These are phyloP conservation scores for Colletotrichum truncatum DNA, from an alignment of 2,329 filamentous ascomycete species.

Conservation along the genomic window DNA sequence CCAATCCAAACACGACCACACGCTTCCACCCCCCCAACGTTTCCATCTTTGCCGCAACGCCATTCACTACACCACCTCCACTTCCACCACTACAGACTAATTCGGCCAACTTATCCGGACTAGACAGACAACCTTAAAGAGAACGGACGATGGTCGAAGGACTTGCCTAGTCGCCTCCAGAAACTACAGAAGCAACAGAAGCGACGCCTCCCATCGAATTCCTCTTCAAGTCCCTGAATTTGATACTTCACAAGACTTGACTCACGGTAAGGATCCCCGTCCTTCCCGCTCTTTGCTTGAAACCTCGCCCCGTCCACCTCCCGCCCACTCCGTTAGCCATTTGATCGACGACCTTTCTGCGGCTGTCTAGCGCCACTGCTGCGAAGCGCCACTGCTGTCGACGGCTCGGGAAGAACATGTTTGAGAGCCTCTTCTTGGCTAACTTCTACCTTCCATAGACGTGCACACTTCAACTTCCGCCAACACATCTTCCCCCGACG, in stretches of 20 bases:
- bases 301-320: conserved; percentile 8
- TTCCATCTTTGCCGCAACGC: conserved; percentile 13
- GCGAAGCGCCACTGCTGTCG: neutral
- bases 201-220: conserved; percentile 31
- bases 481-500: neutral
- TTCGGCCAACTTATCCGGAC: conserved; percentile 5
- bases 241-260: conserved; percentile 43
- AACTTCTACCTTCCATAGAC: conserved; percentile 1
- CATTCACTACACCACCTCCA: neutral
- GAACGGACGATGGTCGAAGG: conserved; percentile 30
- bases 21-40: neutral
- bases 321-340: neutral
- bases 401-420: neutral
- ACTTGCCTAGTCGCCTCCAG: conserved; percentile 43
- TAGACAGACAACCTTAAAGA: neutral
- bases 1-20: conserved; percentile 12
- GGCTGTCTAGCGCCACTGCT: neutral
- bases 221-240: conserved; percentile 36
- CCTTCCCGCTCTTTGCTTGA: conserved; percentile 12
- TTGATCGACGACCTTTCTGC: neutral
- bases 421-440: neutral
- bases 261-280: conserved; percentile 30
- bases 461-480: conserved; percentile 1
- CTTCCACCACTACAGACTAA: neutral
- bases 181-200: conserved; percentile 38